Evolutionary conservation across 371 early-diverging fungal genomes (phyloP).

Genomic region (Mortierella sp.): DNA sequence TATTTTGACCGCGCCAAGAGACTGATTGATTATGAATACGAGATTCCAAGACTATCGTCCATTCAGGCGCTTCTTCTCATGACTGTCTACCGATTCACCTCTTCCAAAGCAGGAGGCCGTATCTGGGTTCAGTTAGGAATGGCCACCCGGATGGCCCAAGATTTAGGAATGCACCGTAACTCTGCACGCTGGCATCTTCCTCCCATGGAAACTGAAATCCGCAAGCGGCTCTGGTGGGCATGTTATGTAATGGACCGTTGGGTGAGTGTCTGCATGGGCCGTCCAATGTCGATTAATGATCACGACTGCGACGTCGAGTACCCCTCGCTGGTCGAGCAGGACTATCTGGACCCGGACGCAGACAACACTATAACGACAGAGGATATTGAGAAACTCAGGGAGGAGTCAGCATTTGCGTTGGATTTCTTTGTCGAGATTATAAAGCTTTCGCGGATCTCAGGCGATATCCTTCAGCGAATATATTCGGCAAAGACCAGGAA

Average conservation of each 20-base stretch:
- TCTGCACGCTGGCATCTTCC: slow-evolving; percentile 61
- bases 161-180: slow-evolving; percentile 68
- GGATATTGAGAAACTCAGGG: not conserved
- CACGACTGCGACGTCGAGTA: slow-evolving; percentile 17
- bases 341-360: slow-evolving; percentile 5
- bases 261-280: slow-evolving; percentile 30
- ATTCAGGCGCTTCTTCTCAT: slow-evolving; percentile 38
- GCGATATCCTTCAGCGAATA: slow-evolving; percentile 6
- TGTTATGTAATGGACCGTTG: slow-evolving; percentile 65
- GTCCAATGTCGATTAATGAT: slow-evolving; percentile 15
- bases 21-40: slow-evolving; percentile 15
- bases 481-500: slow-evolving; percentile 8
- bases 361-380: not conserved
- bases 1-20: slow-evolving; percentile 19
- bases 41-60: slow-evolving; percentile 6
- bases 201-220: slow-evolving; percentile 58
- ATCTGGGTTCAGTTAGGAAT: slow-evolving; percentile 45
- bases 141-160: slow-evolving; percentile 70
- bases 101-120: slow-evolving; percentile 9
- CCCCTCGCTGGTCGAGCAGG: slow-evolving; percentile 4
- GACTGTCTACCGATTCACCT: slow-evolving; percentile 8
- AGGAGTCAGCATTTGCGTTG: not conserved
- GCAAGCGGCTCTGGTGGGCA: slow-evolving; percentile 67
- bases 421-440: slow-evolving; percentile 7
- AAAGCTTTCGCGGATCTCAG: slow-evolving; percentile 6